Evolutionary conservation across 192 early-diverging fungal genomes (phyloP).

Genomic region (Coemansia sp.): DNA sequence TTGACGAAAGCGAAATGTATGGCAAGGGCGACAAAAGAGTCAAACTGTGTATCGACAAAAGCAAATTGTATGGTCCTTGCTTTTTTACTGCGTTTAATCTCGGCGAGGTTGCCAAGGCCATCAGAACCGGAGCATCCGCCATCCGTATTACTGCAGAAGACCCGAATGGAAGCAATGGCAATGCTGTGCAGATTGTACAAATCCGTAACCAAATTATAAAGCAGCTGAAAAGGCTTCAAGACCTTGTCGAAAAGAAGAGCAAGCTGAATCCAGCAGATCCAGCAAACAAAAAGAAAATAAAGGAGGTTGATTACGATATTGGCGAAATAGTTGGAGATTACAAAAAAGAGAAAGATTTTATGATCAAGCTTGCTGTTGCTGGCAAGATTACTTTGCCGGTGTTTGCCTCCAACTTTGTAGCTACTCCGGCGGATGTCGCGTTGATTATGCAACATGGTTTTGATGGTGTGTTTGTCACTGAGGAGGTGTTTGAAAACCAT

Average conservation of each 20-base stretch:
- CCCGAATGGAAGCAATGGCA: conserved; percentile 63
- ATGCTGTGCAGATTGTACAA: conserved; percentile 90
- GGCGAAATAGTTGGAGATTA: background rate
- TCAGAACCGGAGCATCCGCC: conserved; percentile 80
- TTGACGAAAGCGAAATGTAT: conserved; percentile 96
- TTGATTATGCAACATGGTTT: conserved; percentile 99
- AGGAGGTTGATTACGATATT: background rate
- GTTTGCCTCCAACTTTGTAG: conserved; percentile 97
- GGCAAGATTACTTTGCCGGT: conserved; percentile 96
- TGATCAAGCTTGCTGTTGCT: conserved; percentile 82
- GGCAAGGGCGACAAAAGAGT: conserved; percentile 91
- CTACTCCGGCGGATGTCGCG: conserved; percentile 97
- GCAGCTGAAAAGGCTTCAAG: background rate
- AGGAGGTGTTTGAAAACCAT: conserved; percentile 91
- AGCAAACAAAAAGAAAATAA: background rate
- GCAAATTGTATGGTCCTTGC: conserved; percentile 86
- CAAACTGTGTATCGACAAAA: conserved; percentile 85
- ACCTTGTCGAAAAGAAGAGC: background rate
- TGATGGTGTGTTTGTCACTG: conserved; percentile 98
- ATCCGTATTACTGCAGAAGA: conserved; percentile 98
- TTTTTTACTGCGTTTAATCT: conserved; percentile 95
- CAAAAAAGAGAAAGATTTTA: conserved; percentile 44
- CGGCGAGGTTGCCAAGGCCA: conserved; percentile 61
- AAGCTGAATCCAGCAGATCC: conserved; percentile 63
- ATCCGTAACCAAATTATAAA: background rate